Evolutionary conservation across 345 rosid species (phyloP).

Genomic region (Euclidium syriacum): DNA sequence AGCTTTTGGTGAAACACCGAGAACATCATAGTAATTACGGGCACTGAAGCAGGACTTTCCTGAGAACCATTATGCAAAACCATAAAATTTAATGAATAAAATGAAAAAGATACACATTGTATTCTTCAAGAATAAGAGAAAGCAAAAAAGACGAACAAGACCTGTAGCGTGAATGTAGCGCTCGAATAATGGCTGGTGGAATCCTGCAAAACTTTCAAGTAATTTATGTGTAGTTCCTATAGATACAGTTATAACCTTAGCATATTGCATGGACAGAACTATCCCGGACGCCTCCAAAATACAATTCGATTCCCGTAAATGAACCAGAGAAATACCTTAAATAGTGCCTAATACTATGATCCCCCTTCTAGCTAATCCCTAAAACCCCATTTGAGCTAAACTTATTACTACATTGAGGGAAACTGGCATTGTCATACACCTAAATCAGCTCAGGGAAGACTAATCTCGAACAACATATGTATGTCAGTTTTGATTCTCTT

Average conservation of each 20-base stretch:
- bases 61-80: constrained; percentile 13
- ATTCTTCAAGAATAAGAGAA: neutral
- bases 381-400: neutral
- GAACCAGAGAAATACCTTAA: neutral
- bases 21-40: constrained; percentile 60
- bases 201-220: constrained; percentile 30
- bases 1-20: constrained; percentile 71
- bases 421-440: neutral
- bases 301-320: neutral
- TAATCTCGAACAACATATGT: neutral
- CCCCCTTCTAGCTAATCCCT: neutral
- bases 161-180: constrained; percentile 69
- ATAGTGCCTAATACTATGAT: neutral
- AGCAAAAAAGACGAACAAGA: constrained; percentile 1
- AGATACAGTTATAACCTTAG: neutral
- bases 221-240: constrained; percentile 33
- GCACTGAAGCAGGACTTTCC: constrained; percentile 42
- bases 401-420: neutral
- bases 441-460: neutral
- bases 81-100: neutral
- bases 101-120: neutral
- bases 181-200: constrained; percentile 29
- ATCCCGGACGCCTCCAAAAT: neutral
- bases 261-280: neutral
- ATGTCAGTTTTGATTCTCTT: neutral